Evolutionary conservation across 2,329 filamentous ascomycete genomes (phyloP), one percentile per base, ranked within the genome.

Genomic region (Aciculosporium take): DNA sequence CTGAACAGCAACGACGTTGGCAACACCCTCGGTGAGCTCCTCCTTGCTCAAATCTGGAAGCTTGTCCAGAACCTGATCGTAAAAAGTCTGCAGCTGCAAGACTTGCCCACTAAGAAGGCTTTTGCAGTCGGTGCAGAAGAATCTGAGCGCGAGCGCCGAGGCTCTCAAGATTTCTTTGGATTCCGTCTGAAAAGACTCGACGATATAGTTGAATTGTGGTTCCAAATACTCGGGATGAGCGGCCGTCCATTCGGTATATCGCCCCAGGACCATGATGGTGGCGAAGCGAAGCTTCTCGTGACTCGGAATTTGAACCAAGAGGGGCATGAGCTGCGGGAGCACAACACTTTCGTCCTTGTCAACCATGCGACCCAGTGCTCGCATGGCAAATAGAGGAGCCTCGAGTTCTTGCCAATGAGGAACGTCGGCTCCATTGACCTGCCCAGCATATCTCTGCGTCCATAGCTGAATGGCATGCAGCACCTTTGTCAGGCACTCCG

Each of bases 281-380:
- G 94, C 89, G 62, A 98, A 98, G 7, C 88, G 85, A n/a, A 98
- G 74, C 66, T 96, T 98, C 62, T 96, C 86, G 54, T 98, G 91
- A 54, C 84, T 81, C 0, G 91, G 91, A 46, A 98, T 94, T 56
- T 93, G 84, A 9, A 94, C 86, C 47, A 98, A 78, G 43, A 98
- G 70, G 15, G 88, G 88, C 65, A 98, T 94, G 13, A 98, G 78
- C 55, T 89, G 84, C 3, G 87, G 84, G 31, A 98, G 70, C 52
- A 98, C 84, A 30, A 85, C 79, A 49, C 72, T 81, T 61, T 98
- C 91, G 37, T 94, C 83, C 44, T 79, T 79, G 42, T 89, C 82
- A 10, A 98, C 89, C 86, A 96, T 94, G 44, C 88, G 81, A 5
- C 91, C 91, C 76, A 98, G 89, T 0, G 91, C 91, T 39, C 91